Percentiles rank a stretch among this genome's conserved stretches.
These are phyloP conservation scores for Trichosanthes truncata DNA, from an alignment of 306 rosid species.

Conservation along the genomic window DNA sequence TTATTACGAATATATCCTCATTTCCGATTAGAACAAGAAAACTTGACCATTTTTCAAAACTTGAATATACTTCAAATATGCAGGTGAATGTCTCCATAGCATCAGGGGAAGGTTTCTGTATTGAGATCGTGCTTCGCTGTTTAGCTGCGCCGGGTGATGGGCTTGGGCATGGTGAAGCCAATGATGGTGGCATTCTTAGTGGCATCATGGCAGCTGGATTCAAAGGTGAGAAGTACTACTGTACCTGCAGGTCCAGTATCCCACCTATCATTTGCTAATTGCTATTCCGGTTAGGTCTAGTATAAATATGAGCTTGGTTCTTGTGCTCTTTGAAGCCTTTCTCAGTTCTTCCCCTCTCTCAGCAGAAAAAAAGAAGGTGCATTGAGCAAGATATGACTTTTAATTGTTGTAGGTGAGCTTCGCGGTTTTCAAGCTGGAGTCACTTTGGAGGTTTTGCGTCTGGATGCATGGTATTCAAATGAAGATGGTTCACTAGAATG, in stretches of 20 bases:
- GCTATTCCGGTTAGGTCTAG: not conserved
- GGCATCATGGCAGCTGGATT: slow-evolving; percentile 80
- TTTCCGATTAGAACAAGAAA: not conserved
- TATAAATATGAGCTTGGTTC: not conserved
- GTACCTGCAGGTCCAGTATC: not conserved
- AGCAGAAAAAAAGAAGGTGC: not conserved
- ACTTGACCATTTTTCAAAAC: not conserved
- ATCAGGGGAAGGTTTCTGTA: slow-evolving; percentile 57
- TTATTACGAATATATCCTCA: not conserved
- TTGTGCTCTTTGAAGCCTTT: not conserved
- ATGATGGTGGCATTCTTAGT: slow-evolving; percentile 82
- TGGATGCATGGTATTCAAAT: slow-evolving; percentile 87
- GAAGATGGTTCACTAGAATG: slow-evolving; percentile 46
- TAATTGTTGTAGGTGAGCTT: slow-evolving; percentile 70
- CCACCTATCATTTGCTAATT: not conserved
- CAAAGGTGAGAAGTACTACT: slow-evolving; percentile 52
- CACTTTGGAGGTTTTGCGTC: slow-evolving; percentile 75
- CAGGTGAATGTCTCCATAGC: slow-evolving; percentile 74
- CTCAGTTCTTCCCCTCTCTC: not conserved
- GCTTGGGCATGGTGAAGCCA: slow-evolving; percentile 43
- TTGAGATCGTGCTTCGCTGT: slow-evolving; percentile 85
- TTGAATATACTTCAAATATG: not conserved
- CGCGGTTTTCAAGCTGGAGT: slow-evolving; percentile 88
- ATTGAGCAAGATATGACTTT: slow-evolving; percentile 6
- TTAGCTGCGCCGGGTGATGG: slow-evolving; percentile 79